These are phyloP conservation scores for Suhomyces emberorum DNA, from an alignment of 805 yeast species.

Conservation along the genomic window DNA sequence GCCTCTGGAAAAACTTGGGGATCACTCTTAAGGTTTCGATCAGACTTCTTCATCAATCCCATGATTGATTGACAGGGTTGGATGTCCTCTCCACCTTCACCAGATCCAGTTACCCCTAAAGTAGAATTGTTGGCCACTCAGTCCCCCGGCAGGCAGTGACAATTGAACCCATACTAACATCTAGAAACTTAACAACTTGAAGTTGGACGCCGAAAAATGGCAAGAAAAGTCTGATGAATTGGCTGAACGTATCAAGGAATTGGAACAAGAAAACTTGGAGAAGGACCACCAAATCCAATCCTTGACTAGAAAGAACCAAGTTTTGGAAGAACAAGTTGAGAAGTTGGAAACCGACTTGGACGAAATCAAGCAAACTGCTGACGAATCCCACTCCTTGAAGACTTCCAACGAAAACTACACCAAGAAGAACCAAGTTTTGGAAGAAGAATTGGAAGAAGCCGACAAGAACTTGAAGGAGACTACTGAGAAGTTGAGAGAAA, in stretches of 20 bases:
- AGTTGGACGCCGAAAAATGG: conserved; percentile 94
- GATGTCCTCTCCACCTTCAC: too few relatives aligned
- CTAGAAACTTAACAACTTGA: conserved; percentile 82
- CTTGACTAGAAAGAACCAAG: conserved; percentile 86
- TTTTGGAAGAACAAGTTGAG: conserved; percentile 80
- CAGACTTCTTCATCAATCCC: too few relatives aligned
- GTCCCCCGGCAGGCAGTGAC: too few relatives aligned
- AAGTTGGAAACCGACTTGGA: conserved; percentile 69
- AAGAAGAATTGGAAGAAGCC: conserved; percentile 86
- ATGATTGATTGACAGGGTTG: too few relatives aligned
- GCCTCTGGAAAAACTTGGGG: neutral
- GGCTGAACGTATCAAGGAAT: conserved; percentile 71
- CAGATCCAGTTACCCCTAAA: too few relatives aligned
- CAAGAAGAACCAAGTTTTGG: conserved; percentile 84
- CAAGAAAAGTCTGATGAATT: conserved; percentile 94
- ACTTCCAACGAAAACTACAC: conserved; percentile 87
- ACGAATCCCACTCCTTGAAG: conserved; percentile 84
- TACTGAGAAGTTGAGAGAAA: conserved; percentile 88
- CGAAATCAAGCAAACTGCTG: conserved; percentile 82
- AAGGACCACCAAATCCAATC: conserved; percentile 95
- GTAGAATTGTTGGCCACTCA: too few relatives aligned
- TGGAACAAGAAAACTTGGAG: conserved; percentile 88
- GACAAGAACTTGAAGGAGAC: conserved; percentile 91
- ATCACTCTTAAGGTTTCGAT: too few relatives aligned
- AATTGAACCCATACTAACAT: conserved; percentile 3